Percentiles rank a stretch among this genome's conserved stretches.
Evolutionary conservation across 768 basidiomycete species (phyloP).

Genomic region (Auricularia cornea): DNA sequence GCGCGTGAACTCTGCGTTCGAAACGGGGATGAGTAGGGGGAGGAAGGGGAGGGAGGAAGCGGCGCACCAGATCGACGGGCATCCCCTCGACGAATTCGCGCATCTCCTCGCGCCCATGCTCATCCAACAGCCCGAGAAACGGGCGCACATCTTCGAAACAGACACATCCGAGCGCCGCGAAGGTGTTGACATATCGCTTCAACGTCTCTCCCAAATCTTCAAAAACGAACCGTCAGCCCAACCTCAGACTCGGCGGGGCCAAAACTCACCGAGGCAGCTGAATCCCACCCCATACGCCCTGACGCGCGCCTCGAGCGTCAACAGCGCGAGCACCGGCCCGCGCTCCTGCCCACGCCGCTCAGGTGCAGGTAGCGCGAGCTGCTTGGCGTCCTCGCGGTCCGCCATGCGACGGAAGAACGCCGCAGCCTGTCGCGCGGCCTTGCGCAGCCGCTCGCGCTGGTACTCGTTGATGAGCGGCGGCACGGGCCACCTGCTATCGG

Average conservation of each 20-base stretch:
- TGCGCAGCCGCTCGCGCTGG: too few species aligned
- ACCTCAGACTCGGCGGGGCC: constrained; percentile 15
- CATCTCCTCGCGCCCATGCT: constrained; percentile 39
- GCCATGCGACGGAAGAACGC: too few species aligned
- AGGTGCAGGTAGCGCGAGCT: constrained; percentile 51
- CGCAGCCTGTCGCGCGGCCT: too few species aligned
- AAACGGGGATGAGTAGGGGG: too few species aligned
- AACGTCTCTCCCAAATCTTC: constrained; percentile 34
- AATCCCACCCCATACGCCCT: constrained; percentile 39
- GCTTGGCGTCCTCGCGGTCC: constrained; percentile 28
- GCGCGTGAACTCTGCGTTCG: too few species aligned
- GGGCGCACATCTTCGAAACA: constrained; percentile 80
- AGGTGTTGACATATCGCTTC: constrained; percentile 57
- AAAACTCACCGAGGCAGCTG: constrained; percentile 1
- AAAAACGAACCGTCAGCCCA: not conserved
- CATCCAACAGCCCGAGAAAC: constrained; percentile 42
- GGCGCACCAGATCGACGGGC: too few species aligned
- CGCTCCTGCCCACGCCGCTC: constrained; percentile 49
- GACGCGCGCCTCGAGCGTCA: constrained; percentile 67
- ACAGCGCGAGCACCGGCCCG: constrained; percentile 59
- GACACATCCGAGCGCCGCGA: constrained; percentile 76
- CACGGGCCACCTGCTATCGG: too few species aligned
- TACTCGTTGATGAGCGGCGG: too few species aligned
- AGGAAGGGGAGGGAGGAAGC: too few species aligned
- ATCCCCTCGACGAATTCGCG: too few species aligned